These are phyloP conservation scores for Eustoma russellianum DNA, from an alignment of 257 asterid species.

Conservation along the genomic window DNA sequence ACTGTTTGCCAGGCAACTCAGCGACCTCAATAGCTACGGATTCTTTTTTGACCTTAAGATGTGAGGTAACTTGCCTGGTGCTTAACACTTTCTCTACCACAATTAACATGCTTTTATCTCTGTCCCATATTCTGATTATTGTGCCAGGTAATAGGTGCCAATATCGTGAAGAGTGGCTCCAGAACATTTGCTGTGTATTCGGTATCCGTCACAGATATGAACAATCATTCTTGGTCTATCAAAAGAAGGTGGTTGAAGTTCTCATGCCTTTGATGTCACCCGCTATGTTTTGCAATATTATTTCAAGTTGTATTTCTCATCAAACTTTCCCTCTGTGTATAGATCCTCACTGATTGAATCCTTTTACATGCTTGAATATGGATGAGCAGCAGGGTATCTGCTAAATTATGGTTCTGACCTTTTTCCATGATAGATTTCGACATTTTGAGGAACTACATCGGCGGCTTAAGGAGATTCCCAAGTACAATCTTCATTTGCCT, in stretches of 20 bases:
- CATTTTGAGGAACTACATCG: slow-evolving; percentile 98
- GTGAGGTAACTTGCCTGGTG: slow-evolving; percentile 53
- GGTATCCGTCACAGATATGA: slow-evolving; percentile 72
- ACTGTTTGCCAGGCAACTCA: slow-evolving; percentile 40
- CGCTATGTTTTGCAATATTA: background rate
- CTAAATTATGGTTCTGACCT: background rate
- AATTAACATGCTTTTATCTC: slow-evolving; percentile 1
- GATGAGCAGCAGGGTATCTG: background rate
- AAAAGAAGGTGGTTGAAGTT: slow-evolving; percentile 69
- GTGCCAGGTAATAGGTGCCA: slow-evolving; percentile 79
- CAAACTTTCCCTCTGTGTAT: background rate
- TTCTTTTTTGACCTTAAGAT: slow-evolving; percentile 66
- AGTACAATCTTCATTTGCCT: slow-evolving; percentile 91
- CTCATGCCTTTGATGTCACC: slow-evolving; percentile 5
- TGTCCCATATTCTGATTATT: slow-evolving; percentile 18
- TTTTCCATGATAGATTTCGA: slow-evolving; percentile 51
- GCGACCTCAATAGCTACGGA: slow-evolving; percentile 53
- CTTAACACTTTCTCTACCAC: slow-evolving; percentile 7
- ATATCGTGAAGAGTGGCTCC: slow-evolving; percentile 91
- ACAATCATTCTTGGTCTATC: slow-evolving; percentile 84
- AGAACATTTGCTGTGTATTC: slow-evolving; percentile 79
- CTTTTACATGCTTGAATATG: too few species aligned
- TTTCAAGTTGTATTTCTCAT: background rate
- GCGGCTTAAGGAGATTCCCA: slow-evolving; percentile 86
- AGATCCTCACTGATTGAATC: background rate